Evolutionary conservation across 2,329 filamentous ascomycete genomes (phyloP), one percentile per base, ranked within the genome.

Genomic region (Triangularia setosa): DNA sequence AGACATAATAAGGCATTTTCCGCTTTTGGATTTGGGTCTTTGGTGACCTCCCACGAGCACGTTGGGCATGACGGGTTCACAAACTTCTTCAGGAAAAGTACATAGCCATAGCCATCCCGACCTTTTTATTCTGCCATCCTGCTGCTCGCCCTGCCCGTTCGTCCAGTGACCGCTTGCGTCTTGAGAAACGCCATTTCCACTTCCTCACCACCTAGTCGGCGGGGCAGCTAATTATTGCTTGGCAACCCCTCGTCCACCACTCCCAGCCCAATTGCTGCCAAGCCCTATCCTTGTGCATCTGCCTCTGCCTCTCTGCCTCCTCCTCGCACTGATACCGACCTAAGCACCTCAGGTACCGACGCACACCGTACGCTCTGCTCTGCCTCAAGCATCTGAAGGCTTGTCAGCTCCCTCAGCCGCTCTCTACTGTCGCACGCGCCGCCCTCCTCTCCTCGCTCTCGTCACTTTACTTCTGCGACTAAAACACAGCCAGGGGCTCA

Each of bases 261-360:
- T 56, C 63, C 64, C 64, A 70, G 67, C 69, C 67, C 69, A 66
- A 70, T 61, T 60, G 61, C 61, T 69, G 65, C 69, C 69, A 69
- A 68, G 64, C 60, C 23, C 55, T 27, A 53, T 48, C 53, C 53
- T 60, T 54, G 58, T 44, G 18, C 56, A 57, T 56, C 64, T 56
- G 52, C 62, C 28, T 56, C 55, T 60, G 5, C 21, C 52, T 55
- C 52, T 55, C 52, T 55, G 23, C 52, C 67, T 64, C 28, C 21
- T 27, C 60, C 40, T 68, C 65, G 62, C 65, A 61, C 66, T 61
- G 65, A 65, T 69, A 58, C 69, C 66, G 23, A 53, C 55, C 61
- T 62, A 27, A 64, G 64, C 57, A 55, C 25, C 52, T 55, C 52
- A 25, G 52, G 21, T 25, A 28, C 52, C 27, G 58, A 55, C 52